A percentile compares a stretch with the other conserved stretches of the same genome.
Conservation (phyloP, 164 flowering plant species). For the Pachysandra terminalis region DNA sequence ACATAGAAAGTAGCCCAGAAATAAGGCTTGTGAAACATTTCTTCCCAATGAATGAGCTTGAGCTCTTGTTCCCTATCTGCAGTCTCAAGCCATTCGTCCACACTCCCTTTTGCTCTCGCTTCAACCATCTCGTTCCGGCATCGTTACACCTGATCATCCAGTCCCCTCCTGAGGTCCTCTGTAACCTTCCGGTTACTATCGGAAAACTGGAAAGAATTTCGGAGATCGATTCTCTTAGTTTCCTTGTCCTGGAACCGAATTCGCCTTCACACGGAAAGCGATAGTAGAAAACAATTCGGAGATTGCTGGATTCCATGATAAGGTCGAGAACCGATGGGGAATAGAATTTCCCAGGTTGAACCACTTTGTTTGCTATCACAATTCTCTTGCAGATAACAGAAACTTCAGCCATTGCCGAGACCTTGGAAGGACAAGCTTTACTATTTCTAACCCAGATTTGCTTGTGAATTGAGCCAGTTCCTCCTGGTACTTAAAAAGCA, state of each 20-base stretch:
- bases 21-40: conserved; percentile 49
- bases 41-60: conserved; percentile 62
- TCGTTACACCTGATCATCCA: conserved; percentile 73
- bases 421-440: neutral
- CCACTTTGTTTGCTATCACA: conserved; percentile 46
- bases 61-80: conserved; percentile 51
- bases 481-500: too few species aligned
- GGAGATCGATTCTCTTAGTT: conserved; percentile 36
- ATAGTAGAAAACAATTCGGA: conserved; percentile 48
- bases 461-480: too few species aligned
- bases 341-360: conserved; percentile 32
- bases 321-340: conserved; percentile 45
- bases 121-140: conserved; percentile 65
- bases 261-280: conserved; percentile 1
- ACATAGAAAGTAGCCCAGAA: conserved; percentile 68
- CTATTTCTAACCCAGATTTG: neutral
- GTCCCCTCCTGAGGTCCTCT: conserved; percentile 30
- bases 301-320: conserved; percentile 43
- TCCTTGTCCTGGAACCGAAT: conserved; percentile 27
- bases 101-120: conserved; percentile 48
- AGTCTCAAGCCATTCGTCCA: conserved; percentile 48
- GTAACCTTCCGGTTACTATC: conserved; percentile 46
- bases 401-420: conserved; percentile 33
- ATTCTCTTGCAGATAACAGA: conserved; percentile 42
- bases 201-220: conserved; percentile 39